Evolutionary conservation across 345 rosid genomes (phyloP).

Genomic region (Rhizophora mangle): DNA sequence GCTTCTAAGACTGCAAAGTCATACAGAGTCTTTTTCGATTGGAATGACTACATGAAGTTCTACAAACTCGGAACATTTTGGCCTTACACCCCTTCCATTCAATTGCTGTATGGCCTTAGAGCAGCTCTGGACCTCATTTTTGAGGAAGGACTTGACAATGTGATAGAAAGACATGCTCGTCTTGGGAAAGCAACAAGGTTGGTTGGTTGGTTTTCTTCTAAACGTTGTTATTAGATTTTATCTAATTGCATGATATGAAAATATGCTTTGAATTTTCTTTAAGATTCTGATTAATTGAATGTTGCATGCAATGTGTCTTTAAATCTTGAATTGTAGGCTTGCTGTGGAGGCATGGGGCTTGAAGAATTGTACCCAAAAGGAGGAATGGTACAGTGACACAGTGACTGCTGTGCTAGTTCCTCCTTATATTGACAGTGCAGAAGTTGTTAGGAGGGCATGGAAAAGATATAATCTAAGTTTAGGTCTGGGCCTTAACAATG

Average conservation of each 20-base stretch:
- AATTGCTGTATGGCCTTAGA: slow-evolving; percentile 79
- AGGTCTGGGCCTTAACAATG: slow-evolving; percentile 97
- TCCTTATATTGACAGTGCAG: slow-evolving; percentile 69
- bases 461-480: slow-evolving; percentile 89
- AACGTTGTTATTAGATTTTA: not conserved
- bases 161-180: slow-evolving; percentile 81
- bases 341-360: slow-evolving; percentile 99
- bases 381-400: slow-evolving; percentile 96
- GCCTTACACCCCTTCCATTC: slow-evolving; percentile 99
- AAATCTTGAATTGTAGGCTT: slow-evolving; percentile 44
- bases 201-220: not conserved
- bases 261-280: too few relatives aligned
- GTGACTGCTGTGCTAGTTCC: slow-evolving; percentile 96
- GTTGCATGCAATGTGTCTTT: not conserved
- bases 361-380: slow-evolving; percentile 95
- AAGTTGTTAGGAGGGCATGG: slow-evolving; percentile 87
- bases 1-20: slow-evolving; percentile 92
- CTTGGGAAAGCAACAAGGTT: slow-evolving; percentile 90
- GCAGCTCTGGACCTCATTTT: slow-evolving; percentile 94
- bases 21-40: slow-evolving; percentile 81
- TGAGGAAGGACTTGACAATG: slow-evolving; percentile 93
- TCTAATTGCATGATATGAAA: not conserved
- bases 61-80: slow-evolving; percentile 85
- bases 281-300: not conserved
- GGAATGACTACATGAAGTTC: slow-evolving; percentile 90